A percentile compares a stretch with the other conserved stretches of the same genome.
Evolutionary conservation across 2,329 filamentous ascomycete species (phyloP).

Genomic region (Camillea tinctor): DNA sequence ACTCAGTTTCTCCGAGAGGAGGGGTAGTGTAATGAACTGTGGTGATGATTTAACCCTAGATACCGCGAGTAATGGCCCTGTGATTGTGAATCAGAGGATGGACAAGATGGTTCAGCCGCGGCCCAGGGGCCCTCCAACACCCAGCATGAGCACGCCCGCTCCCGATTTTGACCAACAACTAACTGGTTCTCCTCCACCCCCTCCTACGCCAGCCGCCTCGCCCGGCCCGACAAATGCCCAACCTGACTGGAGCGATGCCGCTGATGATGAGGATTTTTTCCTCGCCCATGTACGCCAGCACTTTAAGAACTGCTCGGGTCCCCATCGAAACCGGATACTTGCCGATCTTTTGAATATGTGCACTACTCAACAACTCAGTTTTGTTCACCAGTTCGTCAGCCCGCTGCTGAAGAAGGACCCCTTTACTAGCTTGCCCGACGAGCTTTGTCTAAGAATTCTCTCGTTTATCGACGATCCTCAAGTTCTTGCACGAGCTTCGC

Average conservation of each 20-base stretch:
- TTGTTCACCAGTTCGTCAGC: constrained; percentile 94
- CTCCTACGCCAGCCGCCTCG: constrained; percentile 64
- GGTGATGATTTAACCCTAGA: constrained; percentile 57
- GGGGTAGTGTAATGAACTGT: constrained; percentile 53
- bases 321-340: constrained; percentile 76
- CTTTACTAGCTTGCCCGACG: constrained; percentile 87
- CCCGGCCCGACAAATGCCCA: constrained; percentile 61
- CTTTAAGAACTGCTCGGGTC: constrained; percentile 74
- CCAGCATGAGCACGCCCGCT: constrained; percentile 64
- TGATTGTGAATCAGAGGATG: constrained; percentile 44
- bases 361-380: constrained; percentile 91
- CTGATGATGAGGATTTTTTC: constrained; percentile 80
- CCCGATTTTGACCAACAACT: constrained; percentile 62
- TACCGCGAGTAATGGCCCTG: constrained; percentile 39
- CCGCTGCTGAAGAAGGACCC: constrained; percentile 94
- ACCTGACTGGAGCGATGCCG: constrained; percentile 73
- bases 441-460: constrained; percentile 85
- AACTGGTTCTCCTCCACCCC: constrained; percentile 61
- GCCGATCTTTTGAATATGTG: constrained; percentile 90
- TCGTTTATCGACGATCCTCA: constrained; percentile 97
- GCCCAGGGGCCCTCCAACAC: constrained; percentile 61
- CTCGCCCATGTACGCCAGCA: constrained; percentile 75
- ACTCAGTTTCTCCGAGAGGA: constrained; percentile 60
- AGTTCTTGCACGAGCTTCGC: constrained; percentile 86
- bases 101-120: constrained; percentile 54